Conservation (phyloP, 805 yeast genomes). For the Candida glaebosa region DNA sequence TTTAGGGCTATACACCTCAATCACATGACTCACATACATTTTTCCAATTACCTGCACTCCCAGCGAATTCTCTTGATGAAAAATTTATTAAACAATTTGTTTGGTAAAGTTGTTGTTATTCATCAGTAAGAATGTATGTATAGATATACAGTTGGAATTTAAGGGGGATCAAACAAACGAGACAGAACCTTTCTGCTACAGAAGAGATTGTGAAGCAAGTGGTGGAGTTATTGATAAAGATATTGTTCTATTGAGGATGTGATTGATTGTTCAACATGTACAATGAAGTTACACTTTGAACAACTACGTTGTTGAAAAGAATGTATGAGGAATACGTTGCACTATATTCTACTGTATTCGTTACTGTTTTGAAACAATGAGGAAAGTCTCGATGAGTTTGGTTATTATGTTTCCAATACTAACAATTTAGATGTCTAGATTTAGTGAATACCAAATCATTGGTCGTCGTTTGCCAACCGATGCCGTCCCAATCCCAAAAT, state of each 20-base stretch:
- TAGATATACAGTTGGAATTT: slow-evolving; percentile 1
- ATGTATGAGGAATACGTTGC: too few relatives aligned
- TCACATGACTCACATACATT: background rate
- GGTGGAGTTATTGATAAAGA: too few relatives aligned
- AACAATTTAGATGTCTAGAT: slow-evolving; percentile 70
- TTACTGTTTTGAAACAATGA: background rate
- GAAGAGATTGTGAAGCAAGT: too few relatives aligned
- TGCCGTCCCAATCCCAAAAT: slow-evolving; percentile 98
- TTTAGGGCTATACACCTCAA: background rate
- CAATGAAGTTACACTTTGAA: too few relatives aligned
- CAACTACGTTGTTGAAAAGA: too few relatives aligned
- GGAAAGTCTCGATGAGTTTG: background rate
- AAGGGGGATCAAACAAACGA: too few relatives aligned
- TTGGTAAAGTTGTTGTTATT: background rate
- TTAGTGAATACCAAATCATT: slow-evolving; percentile 99
- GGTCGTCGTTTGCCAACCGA: slow-evolving; percentile 99
- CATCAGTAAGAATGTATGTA: slow-evolving; percentile 1
- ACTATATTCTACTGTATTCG: too few relatives aligned
- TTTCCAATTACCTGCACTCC: background rate
- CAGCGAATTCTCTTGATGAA: background rate
- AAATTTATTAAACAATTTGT: background rate
- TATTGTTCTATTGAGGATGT: too few relatives aligned
- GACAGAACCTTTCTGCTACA: too few relatives aligned
- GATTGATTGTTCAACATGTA: too few relatives aligned
- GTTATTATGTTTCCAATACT: too few relatives aligned